Conservation (phyloP, 129 eudicot genomes). For the Tagetes patula region DNA sequence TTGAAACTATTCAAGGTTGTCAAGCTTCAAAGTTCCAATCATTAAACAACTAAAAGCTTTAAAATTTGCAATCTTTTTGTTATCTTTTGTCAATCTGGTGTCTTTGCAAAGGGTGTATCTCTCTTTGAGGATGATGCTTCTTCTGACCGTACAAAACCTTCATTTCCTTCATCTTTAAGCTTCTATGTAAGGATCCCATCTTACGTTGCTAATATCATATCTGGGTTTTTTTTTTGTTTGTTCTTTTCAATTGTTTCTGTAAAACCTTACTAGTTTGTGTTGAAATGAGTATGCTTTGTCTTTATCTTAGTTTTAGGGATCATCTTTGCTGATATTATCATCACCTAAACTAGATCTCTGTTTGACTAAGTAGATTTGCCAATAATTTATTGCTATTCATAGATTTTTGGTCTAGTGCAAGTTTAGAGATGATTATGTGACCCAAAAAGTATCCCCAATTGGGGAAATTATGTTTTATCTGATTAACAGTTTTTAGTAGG, state of each 20-base stretch:
- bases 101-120: background rate
- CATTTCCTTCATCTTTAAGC: background rate
- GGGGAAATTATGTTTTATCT: slow-evolving; percentile 13
- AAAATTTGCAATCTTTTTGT: too few species aligned
- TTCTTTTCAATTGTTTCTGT: background rate
- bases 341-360: slow-evolving; percentile 7
- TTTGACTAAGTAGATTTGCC: slow-evolving; percentile 7
- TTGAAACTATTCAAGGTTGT: too few species aligned
- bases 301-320: slow-evolving; percentile 18
- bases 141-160: background rate
- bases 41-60: too few species aligned
- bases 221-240: background rate
- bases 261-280: background rate
- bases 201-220: background rate
- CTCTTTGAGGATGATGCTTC: background rate
- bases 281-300: background rate
- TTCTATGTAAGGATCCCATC: slow-evolving; percentile 4
- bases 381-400: slow-evolving; percentile 1
- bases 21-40: too few species aligned
- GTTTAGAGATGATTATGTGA: background rate
- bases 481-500: background rate
- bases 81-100: background rate
- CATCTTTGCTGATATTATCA: background rate
- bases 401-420: background rate
- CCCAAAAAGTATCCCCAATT: background rate